Base-by-base conservation (phyloP, 345 rosid species). In the Xanthoceras sorbifolium region DNA sequence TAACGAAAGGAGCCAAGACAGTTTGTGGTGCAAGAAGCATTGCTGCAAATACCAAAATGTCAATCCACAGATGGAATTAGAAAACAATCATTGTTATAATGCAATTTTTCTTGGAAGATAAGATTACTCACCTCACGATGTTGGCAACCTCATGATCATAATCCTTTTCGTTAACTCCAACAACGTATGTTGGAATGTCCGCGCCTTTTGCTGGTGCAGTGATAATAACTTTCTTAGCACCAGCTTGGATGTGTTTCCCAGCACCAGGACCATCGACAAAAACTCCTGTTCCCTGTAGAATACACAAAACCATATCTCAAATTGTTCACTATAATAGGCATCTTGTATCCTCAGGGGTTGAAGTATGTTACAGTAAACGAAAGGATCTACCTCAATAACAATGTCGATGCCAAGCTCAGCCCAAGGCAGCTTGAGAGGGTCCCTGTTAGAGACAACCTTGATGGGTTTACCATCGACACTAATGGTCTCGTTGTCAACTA, bases 201-300 rank as follows among this genome's bases (percentile, higher is more conserved):
- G 97, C 98, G 32, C 99, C 99, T 87, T 96, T 93, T 34, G 99
- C 99, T 28, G 99, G 99, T 66, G 98, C 98, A 22, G 99, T 96
- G 84, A 96, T 93, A 85, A 93, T 84, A 44, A 96, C 99, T 84
- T 93, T 96, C 83, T 90, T 93, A 64, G 99, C 98, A 76, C 99
- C 98, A 26, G 99, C 99, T 86, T 96, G 99, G 72, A 96, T 90
- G 75, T 93, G 99, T 84, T 96, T 96, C 44, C 99, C 98, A 63
- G 99, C 99, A 48, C 99, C 99, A 60, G 99, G 97, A 5, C 97
- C 99, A 77, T 93, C 98, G n/a, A 96, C 99, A 79, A 96, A 96
- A 67, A 96, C 99, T 91, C 99, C 98, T 15, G 98, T 96, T 70
- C 98, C 98, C 98, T 94, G 84, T 32, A 64, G 25, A 76, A 60